Conservation (phyloP, 202 grass and related monocot genomes). For the Bolboschoenoplectus hybrid region DNA sequence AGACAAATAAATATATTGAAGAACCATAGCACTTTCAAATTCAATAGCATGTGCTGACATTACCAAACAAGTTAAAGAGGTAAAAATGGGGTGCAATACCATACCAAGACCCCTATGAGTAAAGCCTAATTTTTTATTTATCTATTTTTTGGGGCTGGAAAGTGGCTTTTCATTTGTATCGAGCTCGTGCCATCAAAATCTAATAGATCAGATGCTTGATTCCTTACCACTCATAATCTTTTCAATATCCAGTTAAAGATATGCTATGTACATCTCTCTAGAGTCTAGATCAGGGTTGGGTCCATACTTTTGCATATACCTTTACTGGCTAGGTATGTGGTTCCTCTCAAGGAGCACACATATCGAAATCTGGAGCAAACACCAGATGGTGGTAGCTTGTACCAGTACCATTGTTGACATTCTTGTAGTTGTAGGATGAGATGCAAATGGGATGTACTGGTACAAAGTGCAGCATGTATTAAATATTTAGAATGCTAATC, state of each 20-base stretch:
- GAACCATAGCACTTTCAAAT: not conserved
- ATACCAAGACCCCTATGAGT: not conserved
- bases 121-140: conserved; percentile 19
- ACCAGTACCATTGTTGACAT: conserved; percentile 24
- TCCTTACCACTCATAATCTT: conserved; percentile 23
- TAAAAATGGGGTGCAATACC: not conserved
- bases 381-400: conserved; percentile 2
- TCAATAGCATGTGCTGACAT: not conserved
- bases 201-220: conserved; percentile 35
- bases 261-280: conserved; percentile 8
- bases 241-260: conserved; percentile 36
- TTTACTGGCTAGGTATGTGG: conserved; percentile 24
- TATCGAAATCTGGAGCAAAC: not conserved
- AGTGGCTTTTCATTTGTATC: conserved; percentile 26
- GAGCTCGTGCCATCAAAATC: conserved; percentile 8
- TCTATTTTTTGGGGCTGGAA: conserved; percentile 2
- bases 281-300: conserved; percentile 27
- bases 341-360: conserved; percentile 15
- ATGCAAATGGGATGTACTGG: not conserved
- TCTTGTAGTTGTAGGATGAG: not conserved
- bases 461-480: not conserved
- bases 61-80: not conserved
- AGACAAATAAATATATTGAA: not conserved
- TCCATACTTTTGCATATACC: conserved; percentile 7
- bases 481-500: not conserved